Base-by-base conservation (phyloP, 768 basidiomycete genomes). In the Macrolepiota dolichaula region DNA sequence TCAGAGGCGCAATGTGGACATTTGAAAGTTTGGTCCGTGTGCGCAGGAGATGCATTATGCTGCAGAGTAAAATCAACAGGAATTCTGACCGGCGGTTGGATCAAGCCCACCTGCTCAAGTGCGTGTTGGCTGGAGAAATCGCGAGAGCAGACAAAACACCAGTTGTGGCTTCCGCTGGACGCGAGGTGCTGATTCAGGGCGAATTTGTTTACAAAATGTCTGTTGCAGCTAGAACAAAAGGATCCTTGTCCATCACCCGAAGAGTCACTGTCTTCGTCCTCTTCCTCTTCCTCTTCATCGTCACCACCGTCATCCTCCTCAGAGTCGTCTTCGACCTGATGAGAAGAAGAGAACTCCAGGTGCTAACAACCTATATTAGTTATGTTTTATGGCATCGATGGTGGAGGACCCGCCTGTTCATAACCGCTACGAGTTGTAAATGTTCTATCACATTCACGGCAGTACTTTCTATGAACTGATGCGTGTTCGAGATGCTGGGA, bases 1-100 rank as follows among this genome's bases (percentile, higher is more conserved):
- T 70, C 68, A 24, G 52, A 32, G 1, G 56, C 65, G 65, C 88
- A 90, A 9, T 70, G 71, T 3, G 85, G 85, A 64, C 85, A 87
- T 61, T 55, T 54, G 32, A 55, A 55, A 2, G 27, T 27, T 17
- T 36, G n/a, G 29, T n/a, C n/a, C n/a, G 59, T 17, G 66, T 87
- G 86, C 0, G 51, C 51, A 0, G 69, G 29, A 0, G 73, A 29
- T 61, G 77, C 77, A 64, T 88, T 86, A 0, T 69, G 61, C 2
- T 73, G 55, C 1, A 82, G 73, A 7, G 70, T 0, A 64, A 22
- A 3, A 7, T 0, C 59, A 19, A 7, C 7, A 53, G 68, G 60
- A 4, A 67, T 7, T 49, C 55, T 80, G 82, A 57, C 81, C 76
- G 11, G 59, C 77, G 49, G 69, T 85, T 87, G 24, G 85, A 85